Base-by-base conservation (phyloP, 73 alveolate species). In the Paramecium bursaria region DNA sequence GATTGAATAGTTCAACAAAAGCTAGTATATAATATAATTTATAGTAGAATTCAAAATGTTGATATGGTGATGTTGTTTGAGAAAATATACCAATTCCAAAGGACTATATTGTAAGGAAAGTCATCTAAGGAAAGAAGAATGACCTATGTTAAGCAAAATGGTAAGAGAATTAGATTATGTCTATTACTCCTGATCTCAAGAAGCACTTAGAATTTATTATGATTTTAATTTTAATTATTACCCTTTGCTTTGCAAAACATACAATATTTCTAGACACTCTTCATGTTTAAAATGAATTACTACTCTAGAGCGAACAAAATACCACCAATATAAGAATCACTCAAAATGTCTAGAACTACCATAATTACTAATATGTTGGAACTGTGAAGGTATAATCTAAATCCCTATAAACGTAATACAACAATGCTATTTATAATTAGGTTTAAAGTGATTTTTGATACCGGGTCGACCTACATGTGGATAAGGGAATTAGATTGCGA, bases 381-480 rank as follows among this genome's bases (percentile, higher is more conserved):
- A 25, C 26, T 14, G 44, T 67, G 22, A 13, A 42, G 44, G 53
- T 67, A 14, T 35, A 35, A 1, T 25, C 26, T 11, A 23, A 31
- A 19, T 67, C 53, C 33, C 14, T 67, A 39, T 31, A 9, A 42
- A 44, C 22, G 82, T 67, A 67, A 19, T 29, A 7, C 5, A 7
- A 39, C 11, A 39, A 5, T 7, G 5, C 11, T 11, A 39, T 39
- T 39, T 39, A 39, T 39, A 5, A 39, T 39, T 11, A 39, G 49
- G 5, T 60, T 30, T 27, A 26, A 33, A 30, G 75, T 79, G 14
- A 79, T 79, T 54, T 53, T 79, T 42, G 89, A 79, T 53, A 79
- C 89, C 31, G 89, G 89, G 15, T 79, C 89, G 15, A 48, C 89
- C 19, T 25, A 48, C 21, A 44, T 79, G 46, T 79, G 89, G 80